Conservation (phyloP, 2,329 filamentous ascomycete species). For the Claviceps citrina region DNA sequence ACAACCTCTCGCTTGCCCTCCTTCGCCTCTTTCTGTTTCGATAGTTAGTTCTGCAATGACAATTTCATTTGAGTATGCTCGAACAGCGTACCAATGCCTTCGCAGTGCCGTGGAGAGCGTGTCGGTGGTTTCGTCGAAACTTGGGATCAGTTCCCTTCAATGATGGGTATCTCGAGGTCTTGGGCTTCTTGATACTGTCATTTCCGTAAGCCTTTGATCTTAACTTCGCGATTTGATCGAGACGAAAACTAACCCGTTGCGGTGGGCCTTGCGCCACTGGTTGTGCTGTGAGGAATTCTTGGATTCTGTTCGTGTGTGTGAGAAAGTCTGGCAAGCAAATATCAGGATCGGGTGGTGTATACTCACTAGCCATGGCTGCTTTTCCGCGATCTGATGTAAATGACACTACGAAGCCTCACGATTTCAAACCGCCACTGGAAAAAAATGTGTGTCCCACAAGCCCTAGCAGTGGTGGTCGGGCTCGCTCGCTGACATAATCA, state of each 20-base stretch:
- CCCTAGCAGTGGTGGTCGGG: constrained; percentile 9
- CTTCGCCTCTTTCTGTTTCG: constrained; percentile 79
- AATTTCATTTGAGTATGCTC: not conserved
- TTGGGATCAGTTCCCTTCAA: constrained; percentile 98
- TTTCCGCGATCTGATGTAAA: constrained; percentile 2
- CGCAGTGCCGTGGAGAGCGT: constrained; percentile 97
- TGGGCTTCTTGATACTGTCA: constrained; percentile 97
- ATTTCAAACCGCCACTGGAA: not conserved
- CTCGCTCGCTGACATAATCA: constrained; percentile 5
- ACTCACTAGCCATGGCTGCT: constrained; percentile 7
- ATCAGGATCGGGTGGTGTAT: not conserved
- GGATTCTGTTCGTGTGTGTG: constrained; percentile 50
- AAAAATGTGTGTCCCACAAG: constrained; percentile 9
- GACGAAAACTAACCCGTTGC: constrained; percentile 68
- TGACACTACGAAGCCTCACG: not conserved
- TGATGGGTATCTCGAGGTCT: constrained; percentile 96
- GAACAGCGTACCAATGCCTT: constrained; percentile 71
- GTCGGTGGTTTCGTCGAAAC: constrained; percentile 99
- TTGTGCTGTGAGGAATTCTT: constrained; percentile 99
- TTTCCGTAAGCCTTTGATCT: constrained; percentile 7
- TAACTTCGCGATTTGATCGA: not conserved
- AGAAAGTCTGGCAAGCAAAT: too few species aligned
- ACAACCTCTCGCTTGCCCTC: constrained; percentile 86
- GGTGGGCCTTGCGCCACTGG: constrained; percentile 95
- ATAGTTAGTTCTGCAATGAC: constrained; percentile 16